Base-by-base conservation (phyloP, 2,329 filamentous ascomycete genomes). In the Pseudocercospora cruenta region DNA sequence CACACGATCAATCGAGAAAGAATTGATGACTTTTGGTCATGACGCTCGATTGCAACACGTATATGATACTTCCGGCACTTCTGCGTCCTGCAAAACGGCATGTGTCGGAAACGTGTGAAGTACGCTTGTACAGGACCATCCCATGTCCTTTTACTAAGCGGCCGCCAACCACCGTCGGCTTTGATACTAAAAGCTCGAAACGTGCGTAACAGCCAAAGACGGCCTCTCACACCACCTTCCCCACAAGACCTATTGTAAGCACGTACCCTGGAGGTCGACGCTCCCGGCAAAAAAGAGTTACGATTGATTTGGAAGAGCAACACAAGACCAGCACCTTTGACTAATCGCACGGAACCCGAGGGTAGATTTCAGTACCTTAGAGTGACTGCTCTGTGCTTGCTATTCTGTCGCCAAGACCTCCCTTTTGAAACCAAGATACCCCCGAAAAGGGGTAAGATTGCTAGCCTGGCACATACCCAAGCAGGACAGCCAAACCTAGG, bases 371-470 rank as follows among this genome's bases (percentile, higher is more conserved):
- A 43, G 39, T 43, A 43, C 39, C 39, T 19, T 6, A 7, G 33
- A 36, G 39, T 43, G 39, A 19, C 39, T 43, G 39, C 39, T n/a
- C 14, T 14, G 39, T 43, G 39, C 39, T 4, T 43, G 39, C 39
- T 43, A 24, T 22, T 9, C 47, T 51, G 21, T 22, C 14, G 47
- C 47, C 47, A 51, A 51, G 21, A 51, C 24, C 21, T 51, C 24
- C 22, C 22, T n/a, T 26, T 14, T 31, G 51, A 28, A 55, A 31
- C 51, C 26, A 55, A 55, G 26, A 55, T 28, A 54, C 22, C 51
- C 51, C 51, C 51, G 47, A 31, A 31, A 26, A 28, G 51, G 51
- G 51, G 51, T 31, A 55, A 55, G 51, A 31, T 55, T 55, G 22
- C 16, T 26, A 8, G 24, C 51, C 14, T 31, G 47, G 26, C 16